phyloP scores from a whole-genome alignment of 78 protist species.

The Tieghemostelium lacteum region DNA sequence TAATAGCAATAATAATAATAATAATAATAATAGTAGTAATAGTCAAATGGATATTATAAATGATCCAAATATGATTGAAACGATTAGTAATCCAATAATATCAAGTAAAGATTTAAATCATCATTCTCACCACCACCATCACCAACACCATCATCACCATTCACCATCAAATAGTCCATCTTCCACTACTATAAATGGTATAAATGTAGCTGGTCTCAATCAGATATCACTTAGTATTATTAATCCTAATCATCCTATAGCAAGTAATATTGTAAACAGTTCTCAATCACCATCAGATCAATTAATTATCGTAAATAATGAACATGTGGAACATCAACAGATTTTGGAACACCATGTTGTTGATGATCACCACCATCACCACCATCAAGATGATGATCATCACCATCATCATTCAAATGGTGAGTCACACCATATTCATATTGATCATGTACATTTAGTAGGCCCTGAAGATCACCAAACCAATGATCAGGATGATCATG shows the following conservation, averaged over 20 bases:
- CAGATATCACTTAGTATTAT: too few species aligned
- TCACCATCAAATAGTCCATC: not conserved
- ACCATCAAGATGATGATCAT: too few species aligned
- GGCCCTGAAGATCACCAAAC: too few species aligned
- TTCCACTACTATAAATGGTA: too few species aligned
- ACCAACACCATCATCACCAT: not conserved
- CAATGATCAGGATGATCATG: too few species aligned
- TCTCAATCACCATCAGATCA: not conserved
- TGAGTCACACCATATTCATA: not conserved
- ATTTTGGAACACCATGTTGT: not conserved
- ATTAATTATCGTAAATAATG: too few species aligned
- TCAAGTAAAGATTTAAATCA: not conserved
- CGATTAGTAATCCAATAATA: not conserved
- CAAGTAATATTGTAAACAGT: too few species aligned
- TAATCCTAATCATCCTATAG: too few species aligned
- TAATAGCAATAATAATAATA: not conserved
- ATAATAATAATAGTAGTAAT: not conserved
- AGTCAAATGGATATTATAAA: not conserved
- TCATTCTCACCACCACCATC: not conserved
- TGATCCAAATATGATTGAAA: not conserved
- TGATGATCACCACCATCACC: not conserved
- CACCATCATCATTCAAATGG: not conserved
- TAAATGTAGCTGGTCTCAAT: too few species aligned
- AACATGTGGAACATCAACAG: not conserved
- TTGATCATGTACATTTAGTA: too few species aligned